Percentiles rank a stretch among this genome's conserved stretches.
Evolutionary conservation across 2,329 filamentous ascomycete genomes (phyloP).

Genomic region (Claviceps citrina): DNA sequence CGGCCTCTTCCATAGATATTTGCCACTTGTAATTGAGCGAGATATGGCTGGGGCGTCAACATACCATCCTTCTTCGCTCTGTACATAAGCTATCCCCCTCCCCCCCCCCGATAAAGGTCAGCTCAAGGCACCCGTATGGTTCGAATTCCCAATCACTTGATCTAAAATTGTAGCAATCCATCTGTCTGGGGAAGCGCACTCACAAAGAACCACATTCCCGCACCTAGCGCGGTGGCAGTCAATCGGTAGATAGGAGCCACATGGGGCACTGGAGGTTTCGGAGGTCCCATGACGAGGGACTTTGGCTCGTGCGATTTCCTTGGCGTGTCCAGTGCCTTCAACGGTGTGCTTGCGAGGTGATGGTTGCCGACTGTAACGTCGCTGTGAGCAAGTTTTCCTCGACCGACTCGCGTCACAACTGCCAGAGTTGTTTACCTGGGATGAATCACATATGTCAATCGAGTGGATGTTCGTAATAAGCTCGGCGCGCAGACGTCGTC

Average conservation of each 20-base stretch:
- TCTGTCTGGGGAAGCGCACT: slow-evolving; percentile 19
- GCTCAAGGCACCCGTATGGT: neutral
- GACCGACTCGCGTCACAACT: neutral
- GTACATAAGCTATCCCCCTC: slow-evolving; percentile 62
- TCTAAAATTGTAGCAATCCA: neutral
- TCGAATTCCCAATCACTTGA: neutral
- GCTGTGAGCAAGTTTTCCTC: neutral
- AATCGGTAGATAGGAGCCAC: slow-evolving; percentile 59
- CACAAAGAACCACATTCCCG: slow-evolving; percentile 99
- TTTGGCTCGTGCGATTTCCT: neutral
- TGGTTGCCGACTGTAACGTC: neutral
- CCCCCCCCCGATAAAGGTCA: neutral
- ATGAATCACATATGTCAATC: neutral
- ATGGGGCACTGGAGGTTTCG: slow-evolving; percentile 30
- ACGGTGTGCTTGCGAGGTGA: neutral
- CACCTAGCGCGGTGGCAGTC: slow-evolving; percentile 71
- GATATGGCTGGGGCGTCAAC: slow-evolving; percentile 2
- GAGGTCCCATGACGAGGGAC: slow-evolving; percentile 15
- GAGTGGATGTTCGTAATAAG: neutral
- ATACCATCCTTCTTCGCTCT: slow-evolving; percentile 86
- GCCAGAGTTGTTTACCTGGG: neutral
- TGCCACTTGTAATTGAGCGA: neutral
- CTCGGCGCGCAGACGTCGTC: neutral
- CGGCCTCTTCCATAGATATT: neutral
- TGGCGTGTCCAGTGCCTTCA: neutral